Evolutionary conservation across 192 early-diverging fungal species (phyloP), one percentile per base, ranked within the genome.

Genomic region (Spizellomyces punctatus): DNA sequence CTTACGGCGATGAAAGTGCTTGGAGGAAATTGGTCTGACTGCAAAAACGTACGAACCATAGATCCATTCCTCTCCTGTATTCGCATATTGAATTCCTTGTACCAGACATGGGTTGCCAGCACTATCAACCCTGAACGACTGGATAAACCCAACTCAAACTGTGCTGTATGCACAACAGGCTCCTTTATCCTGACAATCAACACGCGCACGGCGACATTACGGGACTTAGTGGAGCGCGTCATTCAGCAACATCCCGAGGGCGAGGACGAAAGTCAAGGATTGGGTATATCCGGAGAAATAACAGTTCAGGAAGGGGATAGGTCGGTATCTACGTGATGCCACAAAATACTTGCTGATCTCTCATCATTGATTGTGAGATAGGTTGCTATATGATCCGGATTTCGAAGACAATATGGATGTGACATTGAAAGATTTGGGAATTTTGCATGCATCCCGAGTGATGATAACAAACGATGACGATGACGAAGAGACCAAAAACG

Each of bases 301-400:
- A 76, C 88, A 12, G 78, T 94, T 14, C 82, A 87, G 58, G 88
- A 93, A 65, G 87, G 89, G 57, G 82, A 85, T 66, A 89, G 89
- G 80, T 88, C 71, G 64, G 60, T 10, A 19, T 19, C 54, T 21
- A 42, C 36, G 8, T 42, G 27, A 3, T 10, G 6, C 66, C 27
- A 21, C 16, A 45, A 55, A 4, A 43, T 71, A 36, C 36, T 47
- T 47, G 44, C 69, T 1, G 5, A 59, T 48, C 27, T n/a, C 19
- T 6, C 46, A 46, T 63, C 27, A 19, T 17, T 36, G 27, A 36
- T 36, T 36, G 0, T 36, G 27, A 36, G 27, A 10, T 72, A 91
- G 89, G 67, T 81, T 95, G 17, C 71, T 98, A 56, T 95, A 95
- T 67, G 95, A 99, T 74, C 79, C 88, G 9, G 96, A 99, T 42